phyloP scores from a whole-genome alignment of 140 eudicot species.

The Artemisia princeps region DNA sequence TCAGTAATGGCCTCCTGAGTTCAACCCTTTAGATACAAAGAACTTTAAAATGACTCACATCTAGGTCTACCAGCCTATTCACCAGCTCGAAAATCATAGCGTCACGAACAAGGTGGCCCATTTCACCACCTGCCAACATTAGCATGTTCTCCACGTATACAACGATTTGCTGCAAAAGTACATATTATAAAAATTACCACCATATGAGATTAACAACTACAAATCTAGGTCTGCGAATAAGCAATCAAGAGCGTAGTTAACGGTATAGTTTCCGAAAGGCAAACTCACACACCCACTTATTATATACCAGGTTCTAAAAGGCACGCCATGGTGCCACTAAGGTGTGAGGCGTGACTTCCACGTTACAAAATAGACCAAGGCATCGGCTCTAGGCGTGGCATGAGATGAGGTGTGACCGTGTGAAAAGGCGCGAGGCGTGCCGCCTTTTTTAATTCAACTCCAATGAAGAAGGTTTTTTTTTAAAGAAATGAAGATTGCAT shows the following conservation, averaged over 20 bases:
- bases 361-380: no score
- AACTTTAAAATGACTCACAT: slow-evolving; percentile 49
- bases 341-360: no score
- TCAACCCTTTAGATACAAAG: neutral
- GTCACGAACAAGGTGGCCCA: slow-evolving; percentile 75
- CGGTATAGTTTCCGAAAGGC: neutral
- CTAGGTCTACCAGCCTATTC: slow-evolving; percentile 75
- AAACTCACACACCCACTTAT: neutral
- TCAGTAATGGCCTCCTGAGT: neutral
- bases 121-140: slow-evolving; percentile 67
- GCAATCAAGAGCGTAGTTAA: neutral
- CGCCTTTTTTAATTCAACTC: no score
- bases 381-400: no score
- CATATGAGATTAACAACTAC: neutral
- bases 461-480: no score
- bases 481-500: no score
- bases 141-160: slow-evolving; percentile 82
- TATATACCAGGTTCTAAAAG: no score
- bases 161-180: slow-evolving; percentile 45
- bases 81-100: slow-evolving; percentile 59
- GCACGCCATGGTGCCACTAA: no score
- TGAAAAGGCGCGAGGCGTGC: no score
- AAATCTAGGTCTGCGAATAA: no score
- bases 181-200: neutral
- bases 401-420: no score